Evolutionary conservation across 2,329 filamentous ascomycete species (phyloP), one percentile per base, ranked within the genome.

Genomic region (Stachybotrys elegans): DNA sequence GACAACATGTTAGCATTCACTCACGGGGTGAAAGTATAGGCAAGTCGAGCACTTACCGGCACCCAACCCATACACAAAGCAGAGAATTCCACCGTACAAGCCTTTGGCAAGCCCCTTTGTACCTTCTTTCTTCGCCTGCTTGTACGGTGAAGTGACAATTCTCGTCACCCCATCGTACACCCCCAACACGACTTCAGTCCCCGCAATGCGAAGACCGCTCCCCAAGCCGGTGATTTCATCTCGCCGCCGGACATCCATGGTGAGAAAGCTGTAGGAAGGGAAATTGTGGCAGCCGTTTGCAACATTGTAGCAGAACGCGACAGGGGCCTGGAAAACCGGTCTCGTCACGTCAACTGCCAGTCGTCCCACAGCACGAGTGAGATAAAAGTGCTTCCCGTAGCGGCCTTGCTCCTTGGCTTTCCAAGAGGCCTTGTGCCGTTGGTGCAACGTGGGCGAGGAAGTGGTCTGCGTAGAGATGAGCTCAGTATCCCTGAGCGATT

Each of bases 221-320:
- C 78, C 75, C 32, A 88, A 62, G 19, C 81, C 83, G 1, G 81
- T 84, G n/a, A 89, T 80, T 45, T 80, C 80, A 21, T 83, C 79
- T 4, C 76, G 69, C 36, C 78, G 78, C 6, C 82, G 70, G 1
- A 88, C 84, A 17, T 76, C 81, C 4, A 79, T 83, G 11, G 80
- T 77, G 51, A 86, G n/a, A 14, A 14, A 54, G 6, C 57, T 86
- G 4, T 88, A 68, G 40, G 80, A 82, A 0, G 85, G 84, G 2
- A 78, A 81, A 52, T 89, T 88, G 57, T 86, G 85, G 51, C 88
- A 87, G 0, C 85, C 85, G 57, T 83, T 83, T 2, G 84, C 79
- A 27, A 88, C 63, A 22, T 81, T 82, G 43, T 88, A 65, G 9
- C 83, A 81, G 43, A 88, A 78, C 46, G 86, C 80, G 57, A 86